Percentiles rank a stretch among this genome's conserved stretches.
phyloP scores from a whole-genome alignment of 2,329 filamentous ascomycete genomes.

The Aspergillus pseudotamarii region DNA sequence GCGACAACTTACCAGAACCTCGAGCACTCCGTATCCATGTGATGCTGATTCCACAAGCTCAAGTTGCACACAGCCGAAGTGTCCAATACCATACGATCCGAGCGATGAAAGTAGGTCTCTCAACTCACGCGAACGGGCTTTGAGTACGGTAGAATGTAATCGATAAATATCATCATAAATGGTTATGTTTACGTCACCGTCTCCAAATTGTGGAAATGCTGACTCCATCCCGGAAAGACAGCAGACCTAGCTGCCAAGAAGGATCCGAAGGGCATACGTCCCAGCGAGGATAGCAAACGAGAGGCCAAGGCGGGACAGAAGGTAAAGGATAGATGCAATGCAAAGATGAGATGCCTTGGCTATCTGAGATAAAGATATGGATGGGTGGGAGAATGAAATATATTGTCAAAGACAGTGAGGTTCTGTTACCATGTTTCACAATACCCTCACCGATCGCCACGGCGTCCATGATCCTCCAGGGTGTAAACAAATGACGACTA shows the following conservation, averaged over 20 bases:
- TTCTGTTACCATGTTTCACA: background rate
- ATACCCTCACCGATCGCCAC: background rate
- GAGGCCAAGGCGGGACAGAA: background rate
- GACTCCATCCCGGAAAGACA: background rate
- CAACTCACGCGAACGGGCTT: slow-evolving; percentile 7
- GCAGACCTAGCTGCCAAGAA: background rate
- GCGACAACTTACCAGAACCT: slow-evolving; percentile 10
- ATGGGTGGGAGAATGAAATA: background rate
- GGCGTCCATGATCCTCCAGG: background rate
- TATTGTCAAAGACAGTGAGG: background rate
- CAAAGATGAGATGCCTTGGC: background rate
- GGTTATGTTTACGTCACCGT: slow-evolving; percentile 44
- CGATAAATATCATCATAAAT: slow-evolving; percentile 41
- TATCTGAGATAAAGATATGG: background rate
- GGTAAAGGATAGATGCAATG: background rate
- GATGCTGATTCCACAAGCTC: slow-evolving; percentile 12
- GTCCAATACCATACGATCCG: background rate
- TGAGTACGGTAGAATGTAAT: slow-evolving; percentile 36
- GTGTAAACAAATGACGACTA: background rate
- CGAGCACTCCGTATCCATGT: slow-evolving; percentile 15
- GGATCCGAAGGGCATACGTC: background rate
- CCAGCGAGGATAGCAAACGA: background rate
- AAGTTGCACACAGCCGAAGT: slow-evolving; percentile 1
- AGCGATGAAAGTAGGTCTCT: background rate
- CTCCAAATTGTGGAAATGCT: slow-evolving; percentile 40